Evolutionary conservation across 2,329 filamentous ascomycete genomes (phyloP), one percentile per base, ranked within the genome.

Genomic region (Xylaria sp.): DNA sequence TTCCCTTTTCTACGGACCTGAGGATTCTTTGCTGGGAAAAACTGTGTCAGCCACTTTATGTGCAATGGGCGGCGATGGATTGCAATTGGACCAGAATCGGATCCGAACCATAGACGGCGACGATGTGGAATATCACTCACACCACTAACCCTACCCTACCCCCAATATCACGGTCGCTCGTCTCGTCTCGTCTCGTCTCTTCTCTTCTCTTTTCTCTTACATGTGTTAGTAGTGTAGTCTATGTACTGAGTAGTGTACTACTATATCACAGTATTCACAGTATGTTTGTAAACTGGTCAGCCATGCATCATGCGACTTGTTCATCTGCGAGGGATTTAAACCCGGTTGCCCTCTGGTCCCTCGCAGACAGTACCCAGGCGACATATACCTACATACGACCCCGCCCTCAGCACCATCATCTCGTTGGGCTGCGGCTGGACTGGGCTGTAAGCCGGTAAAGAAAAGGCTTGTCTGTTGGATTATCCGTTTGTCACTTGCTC

Each of bases 121-220:
- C 47, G 48, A 60, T 32, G 37, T 55, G 68, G 68, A 70, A 70
- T 68, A 70, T 70, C 68, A 68, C 68, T 68, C 68, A 70, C 65
- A 62, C 68, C 60, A 69, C 51, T 40, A 65, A 21, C 42, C 40
- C n/a, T 18, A 13, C 29, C 44, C n/a, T n/a, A n/a, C n/a, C 60
- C 58, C 63, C 58, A 66, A 48, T 51, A 51, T 60, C 8, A 68
- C 60, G 60, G 60, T 18, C 51, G 48, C 32, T 35, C 5, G 32
- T n/a, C 32, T 35, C 3, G 29, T 29, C 32, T 35, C 32, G 32
- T 35, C 32, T n/a, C n/a, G n/a, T 21, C 1, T 48, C 21, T 6
- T 18, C 35, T 67, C 60, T 63, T 60, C n/a, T 21, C 1, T 48
- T 27, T 6, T 18, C 35, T 67, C 60, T 63, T 60, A 63, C 54